Evolutionary conservation across 495 filamentous ascomycete genomes (phyloP).

Genomic region (Polyplosphaeria fusca): DNA sequence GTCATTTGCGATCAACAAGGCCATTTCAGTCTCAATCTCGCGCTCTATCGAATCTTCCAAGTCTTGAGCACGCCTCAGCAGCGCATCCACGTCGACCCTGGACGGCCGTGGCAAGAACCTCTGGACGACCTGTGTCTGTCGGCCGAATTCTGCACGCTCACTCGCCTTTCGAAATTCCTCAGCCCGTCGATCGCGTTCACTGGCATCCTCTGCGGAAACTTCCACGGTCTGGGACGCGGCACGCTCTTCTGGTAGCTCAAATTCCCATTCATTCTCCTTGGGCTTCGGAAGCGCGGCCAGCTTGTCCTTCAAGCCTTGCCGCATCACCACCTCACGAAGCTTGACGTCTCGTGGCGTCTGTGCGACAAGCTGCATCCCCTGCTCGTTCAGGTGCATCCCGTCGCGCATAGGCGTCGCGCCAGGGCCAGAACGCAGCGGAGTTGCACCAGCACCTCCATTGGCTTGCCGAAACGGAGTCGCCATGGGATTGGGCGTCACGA

Average conservation of each 20-base stretch:
- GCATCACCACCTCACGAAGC: constrained; percentile 66
- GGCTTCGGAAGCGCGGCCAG: constrained; percentile 86
- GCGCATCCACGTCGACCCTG: constrained; percentile 63
- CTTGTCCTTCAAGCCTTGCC: constrained; percentile 64
- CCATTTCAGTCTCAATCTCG: constrained; percentile 70
- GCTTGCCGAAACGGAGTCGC: constrained; percentile 80
- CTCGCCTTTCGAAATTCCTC: constrained; percentile 64
- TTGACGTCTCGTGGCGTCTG: constrained; percentile 77
- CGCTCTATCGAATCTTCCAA: constrained; percentile 55
- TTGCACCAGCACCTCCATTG: constrained; percentile 63
- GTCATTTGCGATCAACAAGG: constrained; percentile 76
- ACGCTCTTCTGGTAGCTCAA: constrained; percentile 86
- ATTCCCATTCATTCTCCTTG: constrained; percentile 84
- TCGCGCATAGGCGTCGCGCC: constrained; percentile 90
- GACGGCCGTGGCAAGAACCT: constrained; percentile 74
- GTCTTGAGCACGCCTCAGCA: constrained; percentile 59
- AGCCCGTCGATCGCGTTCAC: constrained; percentile 71
- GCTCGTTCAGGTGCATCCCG: constrained; percentile 77
- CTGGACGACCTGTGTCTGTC: constrained; percentile 88
- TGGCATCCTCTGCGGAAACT: constrained; percentile 76
- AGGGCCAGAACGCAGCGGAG: constrained; percentile 59
- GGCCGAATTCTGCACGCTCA: constrained; percentile 71
- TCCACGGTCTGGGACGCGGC: constrained; percentile 57
- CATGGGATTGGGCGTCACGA: constrained; percentile 90
- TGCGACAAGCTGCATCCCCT: constrained; percentile 64